phyloP scores from a whole-genome alignment of 177 flowering plant species.

The Vitis hybrid region DNA sequence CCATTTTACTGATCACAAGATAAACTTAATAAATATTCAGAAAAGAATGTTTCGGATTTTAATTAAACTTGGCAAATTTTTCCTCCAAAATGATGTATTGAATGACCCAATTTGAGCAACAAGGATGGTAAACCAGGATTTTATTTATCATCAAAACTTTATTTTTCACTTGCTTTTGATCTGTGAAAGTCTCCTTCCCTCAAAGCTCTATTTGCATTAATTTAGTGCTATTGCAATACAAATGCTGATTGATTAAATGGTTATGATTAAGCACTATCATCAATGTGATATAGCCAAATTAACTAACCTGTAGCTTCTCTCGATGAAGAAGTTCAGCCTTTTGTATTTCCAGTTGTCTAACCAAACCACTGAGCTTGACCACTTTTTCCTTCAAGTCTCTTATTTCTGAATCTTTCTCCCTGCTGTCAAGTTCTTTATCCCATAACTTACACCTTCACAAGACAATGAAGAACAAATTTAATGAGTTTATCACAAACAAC shows the following conservation, averaged over 20 bases:
- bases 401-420: slow-evolving; percentile 70
- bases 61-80: too few species aligned
- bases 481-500: neutral
- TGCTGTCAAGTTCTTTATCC: slow-evolving; percentile 69
- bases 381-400: slow-evolving; percentile 78
- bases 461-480: slow-evolving; percentile 8
- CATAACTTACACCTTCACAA: slow-evolving; percentile 60
- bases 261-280: neutral
- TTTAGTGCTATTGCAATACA: too few species aligned
- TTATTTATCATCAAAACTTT: neutral
- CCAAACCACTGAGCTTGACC: slow-evolving; percentile 46
- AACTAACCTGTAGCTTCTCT: slow-evolving; percentile 55
- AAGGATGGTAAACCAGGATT: too few species aligned
- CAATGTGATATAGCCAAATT: neutral
- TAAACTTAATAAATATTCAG: too few species aligned
- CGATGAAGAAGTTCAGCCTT: slow-evolving; percentile 53
- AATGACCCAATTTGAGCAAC: too few species aligned
- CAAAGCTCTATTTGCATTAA: too few species aligned
- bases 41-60: too few species aligned
- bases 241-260: too few species aligned
- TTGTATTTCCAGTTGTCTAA: slow-evolving; percentile 61
- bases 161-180: neutral
- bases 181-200: too few species aligned
- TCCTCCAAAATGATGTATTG: too few species aligned
- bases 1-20: too few species aligned